Percentiles rank a stretch among this genome's conserved stretches.
Evolutionary conservation across 306 rosid genomes (phyloP).

Genomic region (Vigna angularis): DNA sequence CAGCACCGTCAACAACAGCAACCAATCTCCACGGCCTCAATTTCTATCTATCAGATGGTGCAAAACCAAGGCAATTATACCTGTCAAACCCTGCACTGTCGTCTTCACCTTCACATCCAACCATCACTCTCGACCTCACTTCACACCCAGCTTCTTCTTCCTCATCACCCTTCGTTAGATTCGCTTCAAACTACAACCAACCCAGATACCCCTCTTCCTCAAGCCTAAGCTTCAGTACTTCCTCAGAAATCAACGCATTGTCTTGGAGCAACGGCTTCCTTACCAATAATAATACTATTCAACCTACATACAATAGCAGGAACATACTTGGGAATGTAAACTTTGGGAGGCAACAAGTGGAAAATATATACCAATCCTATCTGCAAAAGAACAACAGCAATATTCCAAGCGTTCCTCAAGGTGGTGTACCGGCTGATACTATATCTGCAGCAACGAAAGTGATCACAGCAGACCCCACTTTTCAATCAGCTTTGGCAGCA

Average conservation of each 20-base stretch:
- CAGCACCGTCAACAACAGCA: slow-evolving; percentile 34
- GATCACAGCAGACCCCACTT: slow-evolving; percentile 80
- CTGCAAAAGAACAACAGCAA: slow-evolving; percentile 53
- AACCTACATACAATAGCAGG: slow-evolving; percentile 46
- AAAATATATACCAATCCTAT: slow-evolving; percentile 53
- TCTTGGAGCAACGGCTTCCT: slow-evolving; percentile 66
- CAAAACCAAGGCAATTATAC: slow-evolving; percentile 66
- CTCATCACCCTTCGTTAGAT: slow-evolving; percentile 55
- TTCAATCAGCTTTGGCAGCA: slow-evolving; percentile 86
- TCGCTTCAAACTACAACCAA: slow-evolving; percentile 53
- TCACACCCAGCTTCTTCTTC: slow-evolving; percentile 64
- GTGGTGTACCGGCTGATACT: slow-evolving; percentile 48
- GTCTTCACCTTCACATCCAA: slow-evolving; percentile 72
- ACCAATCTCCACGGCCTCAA: slow-evolving; percentile 66
- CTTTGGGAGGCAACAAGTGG: slow-evolving; percentile 56
- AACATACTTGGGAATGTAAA: slow-evolving; percentile 48
- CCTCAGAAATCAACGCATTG: slow-evolving; percentile 53
- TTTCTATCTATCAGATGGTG: slow-evolving; percentile 58
- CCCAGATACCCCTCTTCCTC: slow-evolving; percentile 59
- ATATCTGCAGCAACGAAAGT: slow-evolving; percentile 94
- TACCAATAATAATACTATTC: slow-evolving; percentile 41
- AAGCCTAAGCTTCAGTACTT: slow-evolving; percentile 61
- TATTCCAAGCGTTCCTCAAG: slow-evolving; percentile 16
- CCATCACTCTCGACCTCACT: slow-evolving; percentile 91
- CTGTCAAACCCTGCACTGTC: slow-evolving; percentile 62